Base-by-base conservation (phyloP, 257 asterid genomes). In the Fraxinus anomala region DNA sequence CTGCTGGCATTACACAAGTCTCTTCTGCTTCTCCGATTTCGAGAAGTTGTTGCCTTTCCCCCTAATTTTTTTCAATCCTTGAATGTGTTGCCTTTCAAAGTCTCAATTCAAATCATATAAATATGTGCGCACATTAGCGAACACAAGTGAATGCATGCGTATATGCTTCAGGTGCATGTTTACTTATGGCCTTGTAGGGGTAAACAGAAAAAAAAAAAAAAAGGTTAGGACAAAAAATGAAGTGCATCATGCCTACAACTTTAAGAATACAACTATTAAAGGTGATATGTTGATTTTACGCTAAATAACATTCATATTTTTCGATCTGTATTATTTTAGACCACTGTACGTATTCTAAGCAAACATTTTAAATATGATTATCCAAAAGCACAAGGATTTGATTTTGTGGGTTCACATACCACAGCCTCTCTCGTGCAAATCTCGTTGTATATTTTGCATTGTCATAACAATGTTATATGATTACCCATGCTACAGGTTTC, bases 401-500 rank as follows among this genome's bases (percentile, higher is more conserved):
- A 19, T 56, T 17, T 56, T n/a, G 26, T n/a, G 3, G 12, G 66
- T n/a, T n/a, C 24, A n/a, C 26, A 19, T 54, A 26, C 1, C 9
- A 54, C 24, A 17, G 65, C 65, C 69, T 63, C 36, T 59, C 23
- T 63, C 69, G 13, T 63, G 69, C 34, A 63, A 23, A 24, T 24
- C 34, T 6, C 19, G 34, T 2, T 11, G 19, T 63, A 13, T 24
- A 26, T 24, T 26, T 24, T 63, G 69, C 19, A 61, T 0, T 63
- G 33, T 26, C 36, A 30, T 19, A 70, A n/a, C 24, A 42, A 68
- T 74, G 26, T 79, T 40, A 44, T 79, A 59, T 65, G 30, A 59
- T 47, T 67, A 33, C 72, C 56, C 81, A 56, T 73, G 63, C 80
- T 81, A 82, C 91, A 96, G 99, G 99, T 96, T 61, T 96, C 98